Percentiles rank a stretch among this genome's conserved stretches.
Conservation (phyloP, 2,329 filamentous ascomycete species). For the Ustulina deusta region DNA sequence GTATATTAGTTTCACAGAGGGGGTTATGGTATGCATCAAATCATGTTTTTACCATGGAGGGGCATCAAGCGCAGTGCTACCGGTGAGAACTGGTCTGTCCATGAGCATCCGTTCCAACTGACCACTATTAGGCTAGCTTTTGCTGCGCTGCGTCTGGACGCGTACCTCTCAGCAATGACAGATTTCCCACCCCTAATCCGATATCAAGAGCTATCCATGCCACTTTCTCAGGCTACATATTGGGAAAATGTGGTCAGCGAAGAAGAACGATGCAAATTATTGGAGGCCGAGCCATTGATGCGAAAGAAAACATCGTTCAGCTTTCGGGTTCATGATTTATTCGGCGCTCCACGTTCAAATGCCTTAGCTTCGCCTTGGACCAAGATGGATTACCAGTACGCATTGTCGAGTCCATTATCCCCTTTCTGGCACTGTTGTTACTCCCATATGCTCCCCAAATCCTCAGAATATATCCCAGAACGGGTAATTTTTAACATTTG, state of each 20-base stretch:
- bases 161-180: constrained; percentile 41
- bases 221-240: constrained; percentile 41
- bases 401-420: background rate
- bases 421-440: background rate
- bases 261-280: constrained; percentile 36
- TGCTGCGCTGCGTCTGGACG: constrained; percentile 43
- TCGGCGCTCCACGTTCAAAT: constrained; percentile 41
- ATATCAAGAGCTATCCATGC: constrained; percentile 45
- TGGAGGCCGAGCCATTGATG: constrained; percentile 25
- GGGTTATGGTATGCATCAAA: constrained; percentile 29
- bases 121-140: constrained; percentile 40
- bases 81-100: constrained; percentile 29
- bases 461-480: background rate
- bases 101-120: constrained; percentile 11
- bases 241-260: constrained; percentile 40
- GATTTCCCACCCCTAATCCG: constrained; percentile 44
- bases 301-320: constrained; percentile 33
- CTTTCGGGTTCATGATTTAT: constrained; percentile 42
- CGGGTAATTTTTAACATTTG: background rate
- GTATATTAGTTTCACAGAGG: constrained; percentile 41
- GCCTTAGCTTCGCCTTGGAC: constrained; percentile 39
- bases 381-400: constrained; percentile 44
- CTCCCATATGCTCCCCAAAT: background rate
- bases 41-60: constrained; percentile 11
- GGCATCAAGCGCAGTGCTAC: constrained; percentile 39